Evolutionary conservation across 2,329 filamentous ascomycete species (phyloP), one percentile per base, ranked within the genome.

Genomic region (Dothidotthia symphoricarpi): DNA sequence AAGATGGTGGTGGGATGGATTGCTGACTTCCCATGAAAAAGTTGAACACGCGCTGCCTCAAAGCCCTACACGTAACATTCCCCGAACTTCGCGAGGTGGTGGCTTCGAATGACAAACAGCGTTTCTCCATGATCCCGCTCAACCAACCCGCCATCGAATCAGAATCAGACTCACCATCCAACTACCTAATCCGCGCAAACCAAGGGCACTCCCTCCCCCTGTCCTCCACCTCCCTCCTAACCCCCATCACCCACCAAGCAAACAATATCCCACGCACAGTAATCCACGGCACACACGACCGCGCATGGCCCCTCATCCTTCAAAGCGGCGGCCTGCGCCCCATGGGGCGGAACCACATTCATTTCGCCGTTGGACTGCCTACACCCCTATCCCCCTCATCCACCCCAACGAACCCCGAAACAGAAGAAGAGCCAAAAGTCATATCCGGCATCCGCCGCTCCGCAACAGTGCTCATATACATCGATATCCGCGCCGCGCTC

Each of bases 161-260:
- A 8, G 48, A 56, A 22, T 51, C 50, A 6, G 63, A 65, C 7
- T 72, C 85, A 33, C 76, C 87, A 0, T 66, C 75, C 0, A 75
- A 85, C 64, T 96, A 83, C 72, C 75, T 94, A 22, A 96, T 98
- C 69, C 88, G 93, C 57, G 93, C 93, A 17, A 95, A 94, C 61
- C 93, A 97, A 71, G 93, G 93, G 37, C 93, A 97, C 72, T 88
- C 81, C 55, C 86, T 98, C 61, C 81, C 82, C 58, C 70, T 83
- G 24, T 83, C 87, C 17, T 81, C 81, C n/a, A 80, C 83, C 31
- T 77, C 77, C 0, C 76, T 94, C 2, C 78, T 95, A 3, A 76
- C 74, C 14, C 82, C 83, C 6, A 73, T 96, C 40, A 82, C 58
- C 0, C 14, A 31, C 1, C 75, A 76, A 24, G 68, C 63, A 6